Evolutionary conservation across 371 early-diverging fungal genomes (phyloP), one percentile per base, ranked within the genome.

Genomic region (Apophysomyces elegans): DNA sequence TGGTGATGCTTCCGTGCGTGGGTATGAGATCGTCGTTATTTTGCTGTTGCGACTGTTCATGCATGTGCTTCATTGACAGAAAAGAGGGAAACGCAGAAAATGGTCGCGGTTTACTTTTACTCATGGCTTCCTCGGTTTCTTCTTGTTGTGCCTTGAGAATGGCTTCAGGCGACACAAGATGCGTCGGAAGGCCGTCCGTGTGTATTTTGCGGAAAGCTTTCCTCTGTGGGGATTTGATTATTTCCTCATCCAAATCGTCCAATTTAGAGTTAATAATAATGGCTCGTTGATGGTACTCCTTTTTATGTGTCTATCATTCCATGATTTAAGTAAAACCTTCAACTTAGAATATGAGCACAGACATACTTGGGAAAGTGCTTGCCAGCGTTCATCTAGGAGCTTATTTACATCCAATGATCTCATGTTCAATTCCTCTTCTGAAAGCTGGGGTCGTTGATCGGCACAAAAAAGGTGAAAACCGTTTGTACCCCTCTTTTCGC

Each of bases 151-250:
- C 83, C 62, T 72, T 70, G 18, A 73, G 71, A 56, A 82, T 79
- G 6, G 80, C 83, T 62, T 78, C 77, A 12, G 80, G 77, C n/a
- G 83, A 77, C 41, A 82, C 80, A 6, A 81, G 70, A 57, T 81
- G 81, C 2, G 67, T 63, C 21, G 57, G 63, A 37, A 56, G 56
- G 39, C 41, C 43, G 47, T 60, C 46, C 16, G 59, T 26, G 11
- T 67, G 58, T 26, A 59, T 65, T 43, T 57, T 38, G 7, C 56
- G 61, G 59, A 14, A 62, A 5, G 63, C 18, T n/a, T 38, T 32
- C 47, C 62, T 67, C 46, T 37, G 58, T 21, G 65, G 58, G 12
- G 37, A 45, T 37, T 43, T 50, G 32, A 16, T 16, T 44, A 59
- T 50, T 32, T 50, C 50, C 41, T 57, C 57, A 57, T 37, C 64